phyloP scores from a whole-genome alignment of 352 stramenopile species.

The Globisporangium acanthophoron region DNA sequence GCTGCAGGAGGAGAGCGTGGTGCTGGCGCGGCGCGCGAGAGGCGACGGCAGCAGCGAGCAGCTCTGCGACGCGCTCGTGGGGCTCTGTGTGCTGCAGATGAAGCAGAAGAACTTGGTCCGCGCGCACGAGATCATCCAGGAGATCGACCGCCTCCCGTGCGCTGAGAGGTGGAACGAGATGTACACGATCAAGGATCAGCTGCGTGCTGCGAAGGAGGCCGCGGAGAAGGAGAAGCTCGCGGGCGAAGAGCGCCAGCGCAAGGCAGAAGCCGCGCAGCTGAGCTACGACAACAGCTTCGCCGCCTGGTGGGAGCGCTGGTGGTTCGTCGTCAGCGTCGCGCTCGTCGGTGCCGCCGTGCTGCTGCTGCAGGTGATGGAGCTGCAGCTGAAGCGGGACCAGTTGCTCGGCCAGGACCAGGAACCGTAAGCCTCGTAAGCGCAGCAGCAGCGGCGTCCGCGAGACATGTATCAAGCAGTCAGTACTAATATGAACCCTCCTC shows the following conservation, averaged over 20 bases:
- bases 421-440: not conserved
- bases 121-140: conserved; percentile 29
- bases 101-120: conserved; percentile 26
- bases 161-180: conserved; percentile 29
- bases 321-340: conserved; percentile 12
- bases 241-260: conserved; percentile 2
- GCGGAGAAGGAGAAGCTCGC: conserved; percentile 2
- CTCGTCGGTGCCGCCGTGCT: conserved; percentile 10
- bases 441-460: conserved; percentile 5
- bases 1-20: conserved; percentile 28
- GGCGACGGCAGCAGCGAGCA: conserved; percentile 16
- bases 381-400: conserved; percentile 4
- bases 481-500: not conserved
- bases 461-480: not conserved
- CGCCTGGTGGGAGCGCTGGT: conserved; percentile 16
- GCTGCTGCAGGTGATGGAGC: conserved; percentile 11
- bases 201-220: conserved; percentile 15
- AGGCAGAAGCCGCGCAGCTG: not conserved
- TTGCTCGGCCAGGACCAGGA: not conserved
- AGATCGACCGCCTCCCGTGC: conserved; percentile 34
- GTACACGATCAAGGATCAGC: conserved; percentile 30
- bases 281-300: conserved; percentile 9
- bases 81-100: conserved; percentile 53
- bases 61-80: conserved; percentile 43
- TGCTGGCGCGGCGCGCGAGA: conserved; percentile 12